Percentiles rank a stretch among this genome's conserved stretches.
Evolutionary conservation across 2,329 filamentous ascomycete species (phyloP).

Genomic region (Zymoseptoria pseudotritici): DNA sequence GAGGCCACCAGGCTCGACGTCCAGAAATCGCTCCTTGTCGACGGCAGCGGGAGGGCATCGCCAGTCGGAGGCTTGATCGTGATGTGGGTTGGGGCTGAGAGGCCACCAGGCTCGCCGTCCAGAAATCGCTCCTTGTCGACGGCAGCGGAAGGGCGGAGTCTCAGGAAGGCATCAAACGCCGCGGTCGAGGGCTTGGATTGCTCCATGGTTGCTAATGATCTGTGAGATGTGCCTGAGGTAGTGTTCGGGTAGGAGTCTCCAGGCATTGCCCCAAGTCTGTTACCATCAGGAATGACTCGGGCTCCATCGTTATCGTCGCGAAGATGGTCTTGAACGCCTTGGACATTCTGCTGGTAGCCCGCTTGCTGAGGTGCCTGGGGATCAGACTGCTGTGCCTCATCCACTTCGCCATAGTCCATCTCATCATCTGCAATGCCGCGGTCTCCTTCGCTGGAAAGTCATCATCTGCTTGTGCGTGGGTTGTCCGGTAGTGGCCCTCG

Average conservation of each 20-base stretch:
- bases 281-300: neutral
- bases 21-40: too few relatives aligned
- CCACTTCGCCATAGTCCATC: neutral
- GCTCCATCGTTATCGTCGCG: neutral
- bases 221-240: conserved; percentile 1
- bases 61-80: too few relatives aligned
- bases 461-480: too few relatives aligned
- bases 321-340: neutral
- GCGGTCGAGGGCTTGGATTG: conserved; percentile 26
- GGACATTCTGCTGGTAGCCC: neutral
- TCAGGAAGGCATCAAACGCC: conserved; percentile 87
- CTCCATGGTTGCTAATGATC: conserved; percentile 15
- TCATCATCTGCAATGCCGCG: too few relatives aligned
- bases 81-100: too few relatives aligned
- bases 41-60: too few relatives aligned
- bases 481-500: neutral
- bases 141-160: conserved; percentile 50
- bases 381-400: too few relatives aligned
- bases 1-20: too few relatives aligned
- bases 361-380: too few relatives aligned
- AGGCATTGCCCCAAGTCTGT: neutral
- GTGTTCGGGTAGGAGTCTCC: conserved; percentile 15
- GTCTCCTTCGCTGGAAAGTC: too few relatives aligned
- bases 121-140: conserved; percentile 45
- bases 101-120: too few relatives aligned